Evolutionary conservation across 352 stramenopile genomes (phyloP), one percentile per base, ranked within the genome.

Genomic region (Porosira glacialis): DNA sequence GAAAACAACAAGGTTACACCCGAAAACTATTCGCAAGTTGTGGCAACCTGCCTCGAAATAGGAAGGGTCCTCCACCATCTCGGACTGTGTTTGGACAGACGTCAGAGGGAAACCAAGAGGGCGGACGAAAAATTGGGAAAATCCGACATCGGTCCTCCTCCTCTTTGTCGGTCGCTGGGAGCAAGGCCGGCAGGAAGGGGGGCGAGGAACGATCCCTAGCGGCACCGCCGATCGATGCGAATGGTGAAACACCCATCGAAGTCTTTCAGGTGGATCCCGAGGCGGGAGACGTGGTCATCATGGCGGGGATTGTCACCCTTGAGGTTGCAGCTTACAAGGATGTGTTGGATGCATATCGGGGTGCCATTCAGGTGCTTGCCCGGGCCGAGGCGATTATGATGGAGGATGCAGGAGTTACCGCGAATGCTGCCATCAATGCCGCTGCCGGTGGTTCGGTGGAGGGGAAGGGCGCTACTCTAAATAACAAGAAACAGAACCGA

Each of bases 1-100:
- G 21, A 55, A 27, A 47, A 39, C 19, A n/a, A n/a, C n/a, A n/a
- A n/a, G n/a, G 68, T 79, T 41, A 72, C 66, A 17, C 36, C 51
- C 10, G 26, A 73, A 19, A 79, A 84, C 62, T 78, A 80, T 60
- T 41, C 74, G 6, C 62, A 68, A 6, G 70, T 78, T 49, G 66
- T 81, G 30, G 64, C 78, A 26, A 75, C 35, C 51, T 86, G 74
- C 36, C 52, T 86, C n/a, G 78, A 86, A 41, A 73, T 80, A 52
- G 78, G 78, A 10, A 55, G 78, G 19, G 49, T 70, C 36, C 66
- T 86, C 45, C 74, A 86, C 69, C 72, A 83, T 44, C 62, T 83
- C 19, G 78, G 78, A 3, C 43, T 83, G 22, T 77, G 66, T 52
- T 70, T 86, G 39, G 78, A 74, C 33, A 58, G 69, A 19, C 50